phyloP scores from a whole-genome alignment of 2,329 filamentous ascomycete species.

The Macrophomina pseudophaseolina region DNA sequence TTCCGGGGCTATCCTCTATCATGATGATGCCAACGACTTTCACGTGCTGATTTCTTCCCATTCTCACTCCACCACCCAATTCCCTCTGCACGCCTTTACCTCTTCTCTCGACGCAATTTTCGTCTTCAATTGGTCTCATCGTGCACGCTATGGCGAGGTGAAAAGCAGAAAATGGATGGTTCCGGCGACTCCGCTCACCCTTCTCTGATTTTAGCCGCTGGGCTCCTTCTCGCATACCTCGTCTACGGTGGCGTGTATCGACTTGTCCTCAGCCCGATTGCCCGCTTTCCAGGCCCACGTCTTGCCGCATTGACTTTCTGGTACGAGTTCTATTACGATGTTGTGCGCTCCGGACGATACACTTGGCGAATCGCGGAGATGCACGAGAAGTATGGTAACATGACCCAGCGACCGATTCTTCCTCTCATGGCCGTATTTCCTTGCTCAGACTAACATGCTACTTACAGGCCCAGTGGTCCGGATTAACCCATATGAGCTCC shows the following conservation, averaged over 20 bases:
- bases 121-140: neutral
- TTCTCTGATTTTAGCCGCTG: neutral
- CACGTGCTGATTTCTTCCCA: constrained; percentile 6
- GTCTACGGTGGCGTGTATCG: constrained; percentile 26
- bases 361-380: constrained; percentile 28
- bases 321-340: constrained; percentile 33
- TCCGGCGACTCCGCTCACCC: neutral
- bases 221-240: constrained; percentile 2
- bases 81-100: neutral
- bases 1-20: neutral
- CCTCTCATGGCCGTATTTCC: neutral
- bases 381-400: constrained; percentile 31
- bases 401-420: neutral
- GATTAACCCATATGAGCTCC: constrained; percentile 34
- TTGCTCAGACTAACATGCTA: neutral
- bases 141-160: neutral
- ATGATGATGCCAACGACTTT: constrained; percentile 14
- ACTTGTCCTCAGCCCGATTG: constrained; percentile 23
- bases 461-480: constrained; percentile 33
- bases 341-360: constrained; percentile 26
- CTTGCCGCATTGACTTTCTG: constrained; percentile 31
- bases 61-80: neutral
- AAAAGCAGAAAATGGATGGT: neutral
- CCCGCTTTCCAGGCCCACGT: constrained; percentile 29
- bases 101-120: neutral